These are phyloP conservation scores for Silene coronaria DNA, from an alignment of 179 eudicot species.

Conservation along the genomic window DNA sequence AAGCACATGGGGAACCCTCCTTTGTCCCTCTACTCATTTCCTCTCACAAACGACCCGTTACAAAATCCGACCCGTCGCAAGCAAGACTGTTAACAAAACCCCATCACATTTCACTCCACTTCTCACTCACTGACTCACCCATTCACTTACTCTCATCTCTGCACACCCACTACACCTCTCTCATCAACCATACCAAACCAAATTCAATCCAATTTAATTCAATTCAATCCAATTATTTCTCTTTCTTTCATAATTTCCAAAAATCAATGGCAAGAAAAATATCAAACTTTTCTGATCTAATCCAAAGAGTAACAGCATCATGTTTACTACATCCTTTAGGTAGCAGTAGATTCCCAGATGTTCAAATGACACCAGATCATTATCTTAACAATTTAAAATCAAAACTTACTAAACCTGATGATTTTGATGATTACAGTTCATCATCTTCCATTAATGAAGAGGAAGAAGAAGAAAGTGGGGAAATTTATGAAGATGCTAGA, in stretches of 20 bases:
- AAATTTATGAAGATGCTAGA: constrained; percentile 26
- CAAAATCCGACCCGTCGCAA: too few species aligned
- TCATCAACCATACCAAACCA: not conserved
- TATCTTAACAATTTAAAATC: not conserved
- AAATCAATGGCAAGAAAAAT: constrained; percentile 39
- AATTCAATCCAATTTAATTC: constrained; percentile 9
- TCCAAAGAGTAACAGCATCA: constrained; percentile 82
- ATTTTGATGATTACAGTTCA: constrained; percentile 9
- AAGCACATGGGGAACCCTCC: too few species aligned
- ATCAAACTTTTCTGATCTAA: constrained; percentile 83
- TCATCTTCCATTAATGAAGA: constrained; percentile 22
- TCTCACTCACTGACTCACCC: not conserved
- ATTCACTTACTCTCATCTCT: not conserved
- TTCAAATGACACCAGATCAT: constrained; percentile 29
- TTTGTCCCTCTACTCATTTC: too few species aligned
- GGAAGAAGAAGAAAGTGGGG: constrained; percentile 20
- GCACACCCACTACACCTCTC: not conserved
- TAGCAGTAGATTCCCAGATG: constrained; percentile 26
- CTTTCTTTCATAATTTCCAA: not conserved
- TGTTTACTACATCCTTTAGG: constrained; percentile 81
- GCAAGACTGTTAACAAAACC: too few species aligned
- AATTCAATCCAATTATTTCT: constrained; percentile 21
- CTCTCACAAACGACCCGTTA: too few species aligned
- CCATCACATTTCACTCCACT: not conserved
- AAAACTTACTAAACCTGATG: constrained; percentile 6